These are phyloP conservation scores for Geotrichum reessii DNA, from an alignment of 1,139 yeast genomes.

Conservation along the genomic window DNA sequence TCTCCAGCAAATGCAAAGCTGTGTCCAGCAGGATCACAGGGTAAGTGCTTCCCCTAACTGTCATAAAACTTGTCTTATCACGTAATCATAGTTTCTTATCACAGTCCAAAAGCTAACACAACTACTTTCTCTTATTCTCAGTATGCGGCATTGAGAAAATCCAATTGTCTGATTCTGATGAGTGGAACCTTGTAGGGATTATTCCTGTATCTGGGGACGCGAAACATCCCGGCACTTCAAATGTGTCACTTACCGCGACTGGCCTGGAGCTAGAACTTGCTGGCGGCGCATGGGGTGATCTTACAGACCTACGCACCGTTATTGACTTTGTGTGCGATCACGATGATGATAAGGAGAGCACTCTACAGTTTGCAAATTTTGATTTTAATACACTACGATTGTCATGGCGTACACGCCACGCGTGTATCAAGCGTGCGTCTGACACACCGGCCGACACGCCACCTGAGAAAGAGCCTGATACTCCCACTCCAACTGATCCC, in stretches of 20 bases:
- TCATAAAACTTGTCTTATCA: no score
- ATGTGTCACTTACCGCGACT: slow-evolving; percentile 10
- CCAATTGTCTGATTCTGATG: slow-evolving; percentile 37
- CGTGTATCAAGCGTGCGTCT: slow-evolving; percentile 38
- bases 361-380: slow-evolving; percentile 33
- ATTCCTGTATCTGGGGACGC: slow-evolving; percentile 44
- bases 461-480: neutral
- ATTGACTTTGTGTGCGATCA: slow-evolving; percentile 50
- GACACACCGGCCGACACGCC: no score
- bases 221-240: slow-evolving; percentile 20
- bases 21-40: slow-evolving; percentile 65
- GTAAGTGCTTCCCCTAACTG: slow-evolving; percentile 12
- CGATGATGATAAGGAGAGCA: slow-evolving; percentile 35
- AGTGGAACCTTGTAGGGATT: slow-evolving; percentile 48
- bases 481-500: slow-evolving; percentile 3
- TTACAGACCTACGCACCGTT: slow-evolving; percentile 46
- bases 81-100: neutral
- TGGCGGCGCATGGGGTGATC: slow-evolving; percentile 69
- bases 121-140: slow-evolving; percentile 29
- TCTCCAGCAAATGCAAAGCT: slow-evolving; percentile 34
- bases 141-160: slow-evolving; percentile 46
- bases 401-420: slow-evolving; percentile 39
- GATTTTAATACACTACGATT: slow-evolving; percentile 33
- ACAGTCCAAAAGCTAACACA: neutral
- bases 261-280: slow-evolving; percentile 47